Evolutionary conservation across 139 green algal genomes (phyloP).

Genomic region (Chlorella sp.): DNA sequence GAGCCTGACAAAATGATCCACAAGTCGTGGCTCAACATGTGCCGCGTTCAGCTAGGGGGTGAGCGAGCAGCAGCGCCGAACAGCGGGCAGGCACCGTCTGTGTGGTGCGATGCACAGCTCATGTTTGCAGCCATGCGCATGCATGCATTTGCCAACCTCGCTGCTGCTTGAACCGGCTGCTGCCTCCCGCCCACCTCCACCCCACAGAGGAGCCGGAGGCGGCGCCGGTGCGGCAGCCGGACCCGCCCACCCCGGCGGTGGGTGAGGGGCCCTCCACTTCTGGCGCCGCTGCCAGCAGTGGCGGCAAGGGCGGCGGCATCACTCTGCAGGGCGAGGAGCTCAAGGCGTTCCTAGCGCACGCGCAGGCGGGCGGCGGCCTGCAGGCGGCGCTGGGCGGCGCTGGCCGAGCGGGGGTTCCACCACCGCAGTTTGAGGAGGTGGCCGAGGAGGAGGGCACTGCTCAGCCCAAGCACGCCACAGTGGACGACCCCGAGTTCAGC

Average conservation of each 20-base stretch:
- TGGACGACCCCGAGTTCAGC: constrained; percentile 46
- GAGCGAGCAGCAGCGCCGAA: not conserved
- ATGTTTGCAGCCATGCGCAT: too few relatives aligned
- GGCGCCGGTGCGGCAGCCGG: not conserved
- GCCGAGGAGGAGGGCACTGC: constrained; percentile 14
- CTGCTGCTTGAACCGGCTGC: not conserved
- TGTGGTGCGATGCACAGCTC: too few relatives aligned
- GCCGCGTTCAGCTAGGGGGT: constrained; percentile 38
- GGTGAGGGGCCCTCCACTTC: not conserved
- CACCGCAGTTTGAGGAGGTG: not conserved
- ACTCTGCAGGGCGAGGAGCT: constrained; percentile 7
- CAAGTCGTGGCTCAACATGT: constrained; percentile 66
- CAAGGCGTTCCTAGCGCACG: constrained; percentile 1
- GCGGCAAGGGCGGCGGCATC: constrained; percentile 18
- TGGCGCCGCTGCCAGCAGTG: constrained; percentile 4
- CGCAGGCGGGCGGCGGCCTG: not conserved
- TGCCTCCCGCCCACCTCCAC: too few relatives aligned
- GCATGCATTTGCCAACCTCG: too few relatives aligned
- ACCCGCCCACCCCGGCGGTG: not conserved
- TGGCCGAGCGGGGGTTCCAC: not conserved
- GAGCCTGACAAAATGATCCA: constrained; percentile 74
- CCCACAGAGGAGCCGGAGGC: constrained; percentile 14
- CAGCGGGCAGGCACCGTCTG: not conserved
- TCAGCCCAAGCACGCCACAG: not conserved
- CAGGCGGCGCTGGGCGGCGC: not conserved